Evolutionary conservation across 768 basidiomycete genomes (phyloP).

Genomic region (Boletus fagicola): DNA sequence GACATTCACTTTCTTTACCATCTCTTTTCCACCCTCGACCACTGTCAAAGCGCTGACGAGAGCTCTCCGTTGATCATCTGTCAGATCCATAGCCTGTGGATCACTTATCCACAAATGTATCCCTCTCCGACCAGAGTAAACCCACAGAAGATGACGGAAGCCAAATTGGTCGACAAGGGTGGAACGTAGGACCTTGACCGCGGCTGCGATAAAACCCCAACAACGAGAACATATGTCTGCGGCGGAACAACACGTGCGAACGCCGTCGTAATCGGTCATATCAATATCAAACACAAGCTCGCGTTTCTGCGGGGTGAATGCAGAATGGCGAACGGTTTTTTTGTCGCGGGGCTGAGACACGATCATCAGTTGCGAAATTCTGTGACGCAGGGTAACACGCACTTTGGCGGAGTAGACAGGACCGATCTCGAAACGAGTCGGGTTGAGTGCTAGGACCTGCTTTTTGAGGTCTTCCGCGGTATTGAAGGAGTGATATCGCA

Average conservation of each 20-base stretch:
- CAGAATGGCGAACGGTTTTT: conserved; percentile 70
- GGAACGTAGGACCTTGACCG: conserved; percentile 81
- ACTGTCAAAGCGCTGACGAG: conserved; percentile 88
- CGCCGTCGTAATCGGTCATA: conserved; percentile 97
- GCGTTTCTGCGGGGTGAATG: conserved; percentile 72
- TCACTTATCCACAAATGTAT: conserved; percentile 99
- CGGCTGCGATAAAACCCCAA: conserved; percentile 93
- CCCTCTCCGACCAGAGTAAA: conserved; percentile 97
- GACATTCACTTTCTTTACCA: conserved; percentile 79
- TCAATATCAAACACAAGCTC: conserved; percentile 99
- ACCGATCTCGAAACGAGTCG: conserved; percentile 95
- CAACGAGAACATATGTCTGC: conserved; percentile 90
- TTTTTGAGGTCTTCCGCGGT: conserved; percentile 88
- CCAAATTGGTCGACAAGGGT: conserved; percentile 88
- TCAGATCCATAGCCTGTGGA: conserved; percentile 79
- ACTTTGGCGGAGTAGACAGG: conserved; percentile 88
- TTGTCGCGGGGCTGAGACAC: conserved; percentile 75
- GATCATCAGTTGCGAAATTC: conserved; percentile 1
- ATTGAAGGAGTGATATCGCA: conserved; percentile 91
- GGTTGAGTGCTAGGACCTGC: conserved; percentile 79
- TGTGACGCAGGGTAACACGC: conserved; percentile 31
- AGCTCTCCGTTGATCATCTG: conserved; percentile 86
- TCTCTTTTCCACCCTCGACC: conserved; percentile 76
- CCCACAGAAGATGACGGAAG: conserved; percentile 89
- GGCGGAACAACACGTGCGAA: conserved; percentile 92